A percentile compares a stretch with the other conserved stretches of the same genome.
Conservation (phyloP, 352 stramenopile genomes). For the Phytopythium boreale region DNA sequence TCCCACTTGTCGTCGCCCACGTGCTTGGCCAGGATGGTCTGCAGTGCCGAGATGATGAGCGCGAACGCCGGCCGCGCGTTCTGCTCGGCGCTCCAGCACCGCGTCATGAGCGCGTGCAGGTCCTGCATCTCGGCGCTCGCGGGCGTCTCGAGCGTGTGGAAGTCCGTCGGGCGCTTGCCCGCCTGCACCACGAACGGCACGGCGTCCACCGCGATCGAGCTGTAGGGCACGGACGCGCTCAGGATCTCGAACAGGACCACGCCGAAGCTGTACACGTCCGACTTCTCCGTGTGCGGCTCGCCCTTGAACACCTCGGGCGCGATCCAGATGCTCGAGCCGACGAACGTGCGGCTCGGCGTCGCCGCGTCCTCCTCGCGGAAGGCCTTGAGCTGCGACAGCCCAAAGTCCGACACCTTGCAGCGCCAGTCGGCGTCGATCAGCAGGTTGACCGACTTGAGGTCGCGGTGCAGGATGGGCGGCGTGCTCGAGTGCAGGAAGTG, state of each 20-base stretch:
- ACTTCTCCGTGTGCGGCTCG: slow-evolving; percentile 82
- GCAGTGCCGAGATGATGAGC: slow-evolving; percentile 74
- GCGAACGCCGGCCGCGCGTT: slow-evolving; percentile 76
- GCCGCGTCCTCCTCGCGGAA: slow-evolving; percentile 46
- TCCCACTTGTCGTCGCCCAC: slow-evolving; percentile 80
- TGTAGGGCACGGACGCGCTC: slow-evolving; percentile 62
- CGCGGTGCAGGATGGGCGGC: slow-evolving; percentile 86
- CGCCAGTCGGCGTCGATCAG: slow-evolving; percentile 87
- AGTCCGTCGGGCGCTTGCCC: slow-evolving; percentile 77
- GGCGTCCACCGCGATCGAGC: slow-evolving; percentile 76
- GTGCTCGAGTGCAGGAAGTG: slow-evolving; percentile 90
- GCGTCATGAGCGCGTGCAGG: slow-evolving; percentile 61
- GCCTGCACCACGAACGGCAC: slow-evolving; percentile 79
- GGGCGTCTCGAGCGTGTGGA: slow-evolving; percentile 52
- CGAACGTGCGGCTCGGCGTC: slow-evolving; percentile 46
- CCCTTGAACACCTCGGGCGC: slow-evolving; percentile 89
- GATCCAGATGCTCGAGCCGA: slow-evolving; percentile 91
- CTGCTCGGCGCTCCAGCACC: slow-evolving; percentile 77
- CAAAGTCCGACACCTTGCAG: slow-evolving; percentile 90
- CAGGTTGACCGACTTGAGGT: slow-evolving; percentile 90
- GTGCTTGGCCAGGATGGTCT: slow-evolving; percentile 63
- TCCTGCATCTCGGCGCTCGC: slow-evolving; percentile 57
- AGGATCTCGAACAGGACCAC: slow-evolving; percentile 78
- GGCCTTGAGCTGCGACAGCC: slow-evolving; percentile 82
- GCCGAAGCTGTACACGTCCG: slow-evolving; percentile 88